Percentiles rank a stretch among this genome's conserved stretches.
These are phyloP conservation scores for Astrocystis sublimbata DNA, from an alignment of 495 filamentous ascomycete genomes.

Conservation along the genomic window DNA sequence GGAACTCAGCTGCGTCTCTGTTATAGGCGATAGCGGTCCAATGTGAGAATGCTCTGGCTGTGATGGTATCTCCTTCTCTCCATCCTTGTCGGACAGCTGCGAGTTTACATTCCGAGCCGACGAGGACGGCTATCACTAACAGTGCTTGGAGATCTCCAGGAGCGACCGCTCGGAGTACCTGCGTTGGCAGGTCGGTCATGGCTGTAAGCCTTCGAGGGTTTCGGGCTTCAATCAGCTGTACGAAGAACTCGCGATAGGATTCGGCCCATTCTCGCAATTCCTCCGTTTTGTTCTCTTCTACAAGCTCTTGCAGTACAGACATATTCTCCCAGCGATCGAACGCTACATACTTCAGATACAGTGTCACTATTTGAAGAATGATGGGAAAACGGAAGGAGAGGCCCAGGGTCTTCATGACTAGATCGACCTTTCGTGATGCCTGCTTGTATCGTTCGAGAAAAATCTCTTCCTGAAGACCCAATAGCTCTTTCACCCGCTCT, in stretches of 20 bases:
- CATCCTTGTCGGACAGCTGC: background rate
- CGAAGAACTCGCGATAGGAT: conserved; percentile 22
- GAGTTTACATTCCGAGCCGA: background rate
- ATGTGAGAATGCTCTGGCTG: background rate
- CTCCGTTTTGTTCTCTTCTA: conserved; percentile 29
- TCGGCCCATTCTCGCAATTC: conserved; percentile 20
- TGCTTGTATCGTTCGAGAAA: background rate
- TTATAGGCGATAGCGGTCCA: background rate
- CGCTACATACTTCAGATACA: conserved; percentile 16
- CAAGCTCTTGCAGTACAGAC: conserved; percentile 37
- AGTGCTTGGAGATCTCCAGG: background rate
- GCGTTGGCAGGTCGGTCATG: background rate
- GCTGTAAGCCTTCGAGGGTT: background rate
- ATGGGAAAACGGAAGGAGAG: background rate
- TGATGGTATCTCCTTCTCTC: background rate
- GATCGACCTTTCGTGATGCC: background rate
- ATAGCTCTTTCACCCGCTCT: background rate
- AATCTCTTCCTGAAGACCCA: background rate
- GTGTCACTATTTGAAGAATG: background rate
- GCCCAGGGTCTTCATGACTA: background rate
- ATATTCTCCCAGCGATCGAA: conserved; percentile 32
- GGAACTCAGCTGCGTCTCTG: conserved; percentile 24
- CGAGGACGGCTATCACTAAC: background rate
- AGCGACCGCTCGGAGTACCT: background rate
- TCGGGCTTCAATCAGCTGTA: background rate